phyloP scores from a whole-genome alignment of 148 eudicot genomes.

The Diospyros lotus region DNA sequence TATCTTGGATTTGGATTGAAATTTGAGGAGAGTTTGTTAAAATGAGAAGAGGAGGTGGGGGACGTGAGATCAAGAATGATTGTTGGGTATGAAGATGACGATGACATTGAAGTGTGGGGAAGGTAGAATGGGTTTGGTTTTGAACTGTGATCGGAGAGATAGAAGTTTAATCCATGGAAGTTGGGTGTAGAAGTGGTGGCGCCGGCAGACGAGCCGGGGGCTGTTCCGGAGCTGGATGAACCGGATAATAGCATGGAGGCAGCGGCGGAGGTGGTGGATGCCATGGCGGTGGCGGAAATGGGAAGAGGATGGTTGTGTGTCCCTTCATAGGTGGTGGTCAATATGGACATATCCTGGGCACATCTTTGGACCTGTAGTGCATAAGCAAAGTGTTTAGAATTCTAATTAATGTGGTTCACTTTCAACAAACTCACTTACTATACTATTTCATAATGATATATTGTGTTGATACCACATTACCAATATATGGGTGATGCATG shows the following conservation, averaged over 20 bases:
- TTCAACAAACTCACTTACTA: too few relatives aligned
- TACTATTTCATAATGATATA: too few relatives aligned
- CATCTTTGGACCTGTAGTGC: conserved; percentile 75
- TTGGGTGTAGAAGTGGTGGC: conserved; percentile 15
- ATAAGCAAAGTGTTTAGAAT: neutral
- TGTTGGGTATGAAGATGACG: conserved; percentile 60
- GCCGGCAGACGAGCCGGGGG: conserved; percentile 4
- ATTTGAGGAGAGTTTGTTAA: conserved; percentile 22
- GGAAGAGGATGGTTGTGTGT: conserved; percentile 90
- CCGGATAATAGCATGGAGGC: conserved; percentile 69
- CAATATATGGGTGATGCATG: too few relatives aligned
- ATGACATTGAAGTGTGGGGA: conserved; percentile 40
- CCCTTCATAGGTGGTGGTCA: conserved; percentile 91
- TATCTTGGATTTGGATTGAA: conserved; percentile 31
- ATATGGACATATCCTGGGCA: conserved; percentile 75
- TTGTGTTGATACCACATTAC: too few relatives aligned
- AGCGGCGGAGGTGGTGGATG: conserved; percentile 87
- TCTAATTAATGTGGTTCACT: too few relatives aligned
- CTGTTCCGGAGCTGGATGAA: conserved; percentile 46
- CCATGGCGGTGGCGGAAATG: conserved; percentile 74
- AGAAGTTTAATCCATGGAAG: conserved; percentile 44
- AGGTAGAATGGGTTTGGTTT: conserved; percentile 37
- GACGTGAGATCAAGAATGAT: conserved; percentile 84
- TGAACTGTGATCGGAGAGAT: conserved; percentile 30
- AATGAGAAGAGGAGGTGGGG: conserved; percentile 35